These are phyloP conservation scores for Penicillium pulvis DNA, from an alignment of 495 filamentous ascomycete species.

Conservation along the genomic window DNA sequence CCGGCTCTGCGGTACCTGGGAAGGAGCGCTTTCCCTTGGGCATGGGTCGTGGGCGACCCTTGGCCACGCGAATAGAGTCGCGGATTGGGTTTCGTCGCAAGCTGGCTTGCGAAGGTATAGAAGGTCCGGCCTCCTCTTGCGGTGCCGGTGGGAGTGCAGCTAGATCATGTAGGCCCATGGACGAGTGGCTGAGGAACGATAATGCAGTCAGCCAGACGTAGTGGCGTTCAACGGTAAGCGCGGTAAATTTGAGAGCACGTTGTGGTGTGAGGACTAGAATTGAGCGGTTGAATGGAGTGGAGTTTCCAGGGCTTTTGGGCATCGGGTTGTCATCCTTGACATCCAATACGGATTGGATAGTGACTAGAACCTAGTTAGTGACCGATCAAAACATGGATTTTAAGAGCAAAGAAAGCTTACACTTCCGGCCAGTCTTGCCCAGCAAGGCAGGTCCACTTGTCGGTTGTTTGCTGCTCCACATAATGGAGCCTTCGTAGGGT, in stretches of 20 bases:
- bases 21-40: constrained; percentile 47
- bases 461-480: constrained; percentile 99
- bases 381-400: neutral
- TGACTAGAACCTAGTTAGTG: constrained; percentile 56
- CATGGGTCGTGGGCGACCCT: constrained; percentile 65
- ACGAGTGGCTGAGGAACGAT: constrained; percentile 89
- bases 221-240: constrained; percentile 78
- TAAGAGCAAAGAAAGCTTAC: constrained; percentile 56
- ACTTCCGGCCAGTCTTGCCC: constrained; percentile 93
- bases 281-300: constrained; percentile 80
- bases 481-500: constrained; percentile 90
- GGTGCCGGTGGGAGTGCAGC: constrained; percentile 57
- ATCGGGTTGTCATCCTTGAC: constrained; percentile 92
- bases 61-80: constrained; percentile 89
- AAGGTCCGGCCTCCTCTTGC: constrained; percentile 45
- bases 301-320: constrained; percentile 64
- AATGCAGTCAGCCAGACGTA: constrained; percentile 94
- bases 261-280: constrained; percentile 94
- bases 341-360: constrained; percentile 93
- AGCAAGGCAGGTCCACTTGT: constrained; percentile 82
- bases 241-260: constrained; percentile 94
- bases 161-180: constrained; percentile 70
- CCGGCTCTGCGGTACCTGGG: constrained; percentile 31
- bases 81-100: constrained; percentile 70
- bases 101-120: constrained; percentile 37